Conservation (phyloP, 1,284 basidiomycete genomes). For the Gymnopus androsaceus region DNA sequence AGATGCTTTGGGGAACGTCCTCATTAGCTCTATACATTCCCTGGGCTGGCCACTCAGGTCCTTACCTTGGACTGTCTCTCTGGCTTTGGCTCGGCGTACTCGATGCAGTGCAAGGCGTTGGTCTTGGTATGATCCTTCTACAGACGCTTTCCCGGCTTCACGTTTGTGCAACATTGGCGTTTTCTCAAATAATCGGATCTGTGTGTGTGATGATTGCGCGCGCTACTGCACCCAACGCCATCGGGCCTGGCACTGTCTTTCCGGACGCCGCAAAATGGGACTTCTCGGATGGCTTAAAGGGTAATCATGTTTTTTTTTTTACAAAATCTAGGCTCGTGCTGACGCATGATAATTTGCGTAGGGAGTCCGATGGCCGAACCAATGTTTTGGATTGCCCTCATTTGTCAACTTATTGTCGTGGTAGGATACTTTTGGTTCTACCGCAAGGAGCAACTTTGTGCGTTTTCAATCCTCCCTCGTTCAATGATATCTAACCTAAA, state of each 20-base stretch:
- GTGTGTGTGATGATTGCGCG: constrained; percentile 85
- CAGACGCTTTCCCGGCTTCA: constrained; percentile 92
- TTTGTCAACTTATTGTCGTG: constrained; percentile 81
- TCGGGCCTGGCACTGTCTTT: constrained; percentile 88
- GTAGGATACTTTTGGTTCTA: constrained; percentile 95
- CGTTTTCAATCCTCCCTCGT: constrained; percentile 36
- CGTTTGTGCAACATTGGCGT: constrained; percentile 87
- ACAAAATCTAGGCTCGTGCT: not conserved
- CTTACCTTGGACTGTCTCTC: constrained; percentile 83
- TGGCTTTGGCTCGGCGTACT: constrained; percentile 95
- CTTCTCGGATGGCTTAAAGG: constrained; percentile 54
- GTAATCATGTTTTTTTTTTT: not conserved
- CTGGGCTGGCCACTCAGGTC: constrained; percentile 83
- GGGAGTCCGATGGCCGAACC: constrained; percentile 74
- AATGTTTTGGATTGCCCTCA: constrained; percentile 86
- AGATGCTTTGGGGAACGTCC: constrained; percentile 88
- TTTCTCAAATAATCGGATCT: constrained; percentile 82
- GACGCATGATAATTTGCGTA: constrained; percentile 26
- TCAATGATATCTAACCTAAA: not conserved
- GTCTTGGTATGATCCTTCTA: constrained; percentile 92
- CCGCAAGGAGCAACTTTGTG: constrained; percentile 81
- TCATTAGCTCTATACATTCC: constrained; percentile 86
- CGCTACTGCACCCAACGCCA: constrained; percentile 79
- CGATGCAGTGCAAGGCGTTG: constrained; percentile 91
- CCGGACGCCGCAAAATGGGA: constrained; percentile 89